These are phyloP conservation scores for Solanum medicagineum DNA, from an alignment of 257 asterid species.

Conservation along the genomic window DNA sequence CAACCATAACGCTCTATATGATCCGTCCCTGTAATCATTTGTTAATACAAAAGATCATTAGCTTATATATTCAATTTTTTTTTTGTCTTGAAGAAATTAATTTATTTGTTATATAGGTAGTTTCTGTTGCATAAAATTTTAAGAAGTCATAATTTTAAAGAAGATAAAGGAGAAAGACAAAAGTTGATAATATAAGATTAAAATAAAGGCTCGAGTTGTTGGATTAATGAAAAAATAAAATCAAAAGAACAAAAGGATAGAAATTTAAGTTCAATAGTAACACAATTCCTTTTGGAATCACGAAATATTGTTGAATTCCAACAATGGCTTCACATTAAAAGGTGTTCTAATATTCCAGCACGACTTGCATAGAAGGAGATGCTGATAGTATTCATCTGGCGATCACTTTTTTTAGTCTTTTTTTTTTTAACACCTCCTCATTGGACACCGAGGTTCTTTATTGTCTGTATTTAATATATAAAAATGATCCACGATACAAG, in stretches of 20 bases:
- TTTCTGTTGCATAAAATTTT: too few relatives aligned
- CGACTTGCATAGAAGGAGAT: background rate
- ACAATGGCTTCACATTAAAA: background rate
- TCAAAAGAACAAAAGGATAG: background rate
- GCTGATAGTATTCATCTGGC: background rate
- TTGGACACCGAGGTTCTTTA: constrained; percentile 14
- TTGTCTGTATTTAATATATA: background rate
- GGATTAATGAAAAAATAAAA: background rate
- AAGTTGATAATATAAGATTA: too few relatives aligned
- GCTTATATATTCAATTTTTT: too few relatives aligned
- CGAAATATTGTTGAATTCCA: background rate
- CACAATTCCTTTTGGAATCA: background rate
- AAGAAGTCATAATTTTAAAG: too few relatives aligned
- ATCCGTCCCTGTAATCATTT: too few relatives aligned
- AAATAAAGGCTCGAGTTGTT: background rate
- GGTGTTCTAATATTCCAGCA: background rate
- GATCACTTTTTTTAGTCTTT: background rate
- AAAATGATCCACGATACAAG: constrained; percentile 7
- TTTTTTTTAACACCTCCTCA: background rate
- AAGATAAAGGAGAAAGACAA: too few relatives aligned
- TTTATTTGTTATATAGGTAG: too few relatives aligned
- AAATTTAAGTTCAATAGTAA: background rate
- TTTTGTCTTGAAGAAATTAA: too few relatives aligned
- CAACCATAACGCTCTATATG: too few relatives aligned
- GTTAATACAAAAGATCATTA: too few relatives aligned